Evolutionary conservation across 2,329 filamentous ascomycete species (phyloP), one percentile per base, ranked within the genome.

Genomic region (Fusarium sp.): DNA sequence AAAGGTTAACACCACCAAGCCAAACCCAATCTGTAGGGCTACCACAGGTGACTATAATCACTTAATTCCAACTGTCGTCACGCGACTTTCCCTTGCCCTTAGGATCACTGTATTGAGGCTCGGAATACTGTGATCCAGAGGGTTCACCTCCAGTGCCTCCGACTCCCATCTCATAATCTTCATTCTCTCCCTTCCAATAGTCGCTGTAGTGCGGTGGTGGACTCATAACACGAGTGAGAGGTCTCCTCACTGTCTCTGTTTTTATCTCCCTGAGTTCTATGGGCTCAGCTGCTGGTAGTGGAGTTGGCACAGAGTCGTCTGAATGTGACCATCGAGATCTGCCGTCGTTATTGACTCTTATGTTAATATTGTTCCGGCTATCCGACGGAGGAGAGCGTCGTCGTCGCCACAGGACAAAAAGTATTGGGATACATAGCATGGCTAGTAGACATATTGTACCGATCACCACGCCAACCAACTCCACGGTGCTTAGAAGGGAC

Each of bases 401-500:
- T 18, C 53, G 57, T 15, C 30, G 40, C 24, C 45, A 27, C 1
- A 65, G 16, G 3, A 45, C 7, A 8, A 47, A 7, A 0, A 66
- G 13, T 5, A 55, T 12, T 11, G 53, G 15, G 8, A 51, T 3
- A 5, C 53, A 24, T n/a, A 62, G 20, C 4, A 48, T 8, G 12
- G 24, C 4, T 5, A 67, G 11, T 11, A 45, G 20, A 5, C 34
- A 43, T 13, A 57, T 7, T 4, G 13, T 27, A 5, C 62, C 66
- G 4, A 59, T 8, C 3, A 47, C 30, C 1, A 70, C 34, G 4
- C 69, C 62, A 30, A 46, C 46, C 20, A 63, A 22, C 15, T 56
- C 43, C 1, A 27, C 30, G 1, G 20, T 46, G 15, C 7, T 53
- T 5, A 53, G 24, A n/a, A 16, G 8, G 2, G 32, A 53, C 9